Conservation (phyloP, 805 yeast genomes). For the Priceomyces carsonii region DNA sequence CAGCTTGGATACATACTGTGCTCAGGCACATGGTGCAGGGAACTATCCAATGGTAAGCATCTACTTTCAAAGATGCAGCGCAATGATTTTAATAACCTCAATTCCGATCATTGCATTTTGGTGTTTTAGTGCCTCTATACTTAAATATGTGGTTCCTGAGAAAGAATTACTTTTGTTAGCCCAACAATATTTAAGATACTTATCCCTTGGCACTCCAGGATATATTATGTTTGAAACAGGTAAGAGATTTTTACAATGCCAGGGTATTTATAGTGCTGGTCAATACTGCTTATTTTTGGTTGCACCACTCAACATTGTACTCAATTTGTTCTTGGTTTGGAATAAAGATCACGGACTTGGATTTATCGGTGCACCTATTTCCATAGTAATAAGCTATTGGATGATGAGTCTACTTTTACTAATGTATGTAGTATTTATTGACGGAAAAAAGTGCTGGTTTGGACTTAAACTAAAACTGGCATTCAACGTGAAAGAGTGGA, state of each 20-base stretch:
- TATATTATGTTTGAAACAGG: conserved; percentile 76
- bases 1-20: conserved; percentile 22
- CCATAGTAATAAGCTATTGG: conserved; percentile 74
- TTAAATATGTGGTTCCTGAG: conserved; percentile 51
- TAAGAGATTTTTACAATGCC: conserved; percentile 81
- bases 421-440: conserved; percentile 32
- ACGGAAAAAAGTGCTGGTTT: conserved; percentile 42
- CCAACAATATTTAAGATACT: conserved; percentile 57
- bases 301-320: conserved; percentile 67
- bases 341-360: conserved; percentile 68
- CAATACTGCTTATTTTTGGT: conserved; percentile 65
- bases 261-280: conserved; percentile 83
- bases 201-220: conserved; percentile 75
- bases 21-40: conserved; percentile 22
- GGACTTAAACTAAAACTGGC: conserved; percentile 26
- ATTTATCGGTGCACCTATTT: conserved; percentile 78
- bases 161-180: conserved; percentile 53
- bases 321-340: conserved; percentile 78
- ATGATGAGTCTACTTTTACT: conserved; percentile 41
- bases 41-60: conserved; percentile 21
- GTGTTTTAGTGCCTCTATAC: conserved; percentile 57
- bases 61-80: conserved; percentile 19
- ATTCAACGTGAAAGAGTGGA: conserved; percentile 32
- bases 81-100: conserved; percentile 11
- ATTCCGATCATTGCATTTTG: conserved; percentile 37